These are phyloP conservation scores for Botrytis porri DNA, from an alignment of 2,329 filamentous ascomycete species.

Conservation along the genomic window DNA sequence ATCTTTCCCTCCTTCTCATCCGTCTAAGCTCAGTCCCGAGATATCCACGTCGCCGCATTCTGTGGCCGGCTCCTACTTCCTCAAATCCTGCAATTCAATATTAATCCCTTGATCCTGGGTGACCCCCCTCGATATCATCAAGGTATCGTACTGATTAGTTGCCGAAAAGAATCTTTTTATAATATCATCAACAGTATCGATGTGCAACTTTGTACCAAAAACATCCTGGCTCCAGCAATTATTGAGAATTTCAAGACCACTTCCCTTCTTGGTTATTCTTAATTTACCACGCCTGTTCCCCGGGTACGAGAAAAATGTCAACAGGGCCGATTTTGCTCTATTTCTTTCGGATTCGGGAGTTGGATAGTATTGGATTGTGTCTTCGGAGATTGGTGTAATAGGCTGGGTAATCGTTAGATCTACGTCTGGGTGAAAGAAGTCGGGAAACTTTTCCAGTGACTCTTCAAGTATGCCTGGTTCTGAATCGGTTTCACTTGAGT, in stretches of 20 bases:
- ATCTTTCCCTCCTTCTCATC: background rate
- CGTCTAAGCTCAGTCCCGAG: background rate
- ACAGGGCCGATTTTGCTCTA: background rate
- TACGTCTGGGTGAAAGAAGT: background rate
- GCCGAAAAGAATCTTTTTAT: background rate
- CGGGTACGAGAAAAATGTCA: background rate
- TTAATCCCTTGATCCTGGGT: background rate
- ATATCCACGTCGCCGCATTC: background rate
- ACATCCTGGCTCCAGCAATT: background rate
- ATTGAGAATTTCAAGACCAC: background rate
- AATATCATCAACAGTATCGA: background rate
- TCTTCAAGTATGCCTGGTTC: background rate
- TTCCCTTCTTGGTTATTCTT: background rate
- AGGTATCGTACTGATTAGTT: background rate
- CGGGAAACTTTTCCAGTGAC: background rate
- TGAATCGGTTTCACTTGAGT: background rate
- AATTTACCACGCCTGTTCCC: background rate
- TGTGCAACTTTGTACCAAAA: background rate
- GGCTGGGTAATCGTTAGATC: background rate
- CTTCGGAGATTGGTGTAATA: background rate
- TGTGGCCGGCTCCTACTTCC: background rate
- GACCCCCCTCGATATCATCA: background rate
- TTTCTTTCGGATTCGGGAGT: background rate
- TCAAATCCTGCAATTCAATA: background rate
- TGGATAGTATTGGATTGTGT: background rate